A percentile compares a stretch with the other conserved stretches of the same genome.
Conservation (phyloP, 176 grass and related monocot species). For the Lolium multiflorum region DNA sequence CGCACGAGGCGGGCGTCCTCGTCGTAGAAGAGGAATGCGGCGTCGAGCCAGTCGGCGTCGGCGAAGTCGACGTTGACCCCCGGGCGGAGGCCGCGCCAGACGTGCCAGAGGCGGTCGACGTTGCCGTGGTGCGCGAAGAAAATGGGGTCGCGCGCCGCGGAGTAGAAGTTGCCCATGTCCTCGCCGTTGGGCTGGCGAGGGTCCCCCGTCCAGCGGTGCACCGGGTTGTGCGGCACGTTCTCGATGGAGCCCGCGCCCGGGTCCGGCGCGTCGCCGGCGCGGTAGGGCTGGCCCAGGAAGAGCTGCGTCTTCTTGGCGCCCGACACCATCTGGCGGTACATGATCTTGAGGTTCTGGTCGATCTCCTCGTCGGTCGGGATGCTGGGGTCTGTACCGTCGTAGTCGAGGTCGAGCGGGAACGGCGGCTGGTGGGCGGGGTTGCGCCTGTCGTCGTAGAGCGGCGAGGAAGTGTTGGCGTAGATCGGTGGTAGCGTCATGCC, state of each 20-base stretch:
- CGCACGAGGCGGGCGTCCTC: slow-evolving; percentile 73
- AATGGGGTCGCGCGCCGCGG: slow-evolving; percentile 59
- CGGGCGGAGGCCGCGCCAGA: slow-evolving; percentile 52
- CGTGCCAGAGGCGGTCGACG: slow-evolving; percentile 68
- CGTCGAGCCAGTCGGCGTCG: slow-evolving; percentile 76
- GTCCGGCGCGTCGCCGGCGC: slow-evolving; percentile 53
- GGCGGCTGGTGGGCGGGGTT: slow-evolving; percentile 59
- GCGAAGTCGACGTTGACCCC: slow-evolving; percentile 46
- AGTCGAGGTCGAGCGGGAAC: slow-evolving; percentile 61
- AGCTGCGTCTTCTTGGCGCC: slow-evolving; percentile 54
- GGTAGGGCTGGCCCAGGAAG: slow-evolving; percentile 69
- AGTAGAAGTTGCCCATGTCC: slow-evolving; percentile 84
- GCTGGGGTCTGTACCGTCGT: slow-evolving; percentile 11
- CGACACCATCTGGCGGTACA: slow-evolving; percentile 81
- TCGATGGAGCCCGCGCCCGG: slow-evolving; percentile 56
- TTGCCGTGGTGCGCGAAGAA: slow-evolving; percentile 83
- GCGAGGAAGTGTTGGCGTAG: slow-evolving; percentile 49
- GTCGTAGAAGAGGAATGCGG: slow-evolving; percentile 85
- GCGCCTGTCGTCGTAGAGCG: slow-evolving; percentile 58
- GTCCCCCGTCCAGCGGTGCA: slow-evolving; percentile 61
- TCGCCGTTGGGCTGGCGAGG: slow-evolving; percentile 39
- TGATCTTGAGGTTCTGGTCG: slow-evolving; percentile 62
- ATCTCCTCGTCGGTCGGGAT: slow-evolving; percentile 43
- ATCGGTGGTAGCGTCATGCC: slow-evolving; percentile 70
- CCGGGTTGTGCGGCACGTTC: slow-evolving; percentile 38